Evolutionary conservation across 2,329 filamentous ascomycete species (phyloP), one percentile per base, ranked within the genome.

Genomic region (Cadophora malorum): DNA sequence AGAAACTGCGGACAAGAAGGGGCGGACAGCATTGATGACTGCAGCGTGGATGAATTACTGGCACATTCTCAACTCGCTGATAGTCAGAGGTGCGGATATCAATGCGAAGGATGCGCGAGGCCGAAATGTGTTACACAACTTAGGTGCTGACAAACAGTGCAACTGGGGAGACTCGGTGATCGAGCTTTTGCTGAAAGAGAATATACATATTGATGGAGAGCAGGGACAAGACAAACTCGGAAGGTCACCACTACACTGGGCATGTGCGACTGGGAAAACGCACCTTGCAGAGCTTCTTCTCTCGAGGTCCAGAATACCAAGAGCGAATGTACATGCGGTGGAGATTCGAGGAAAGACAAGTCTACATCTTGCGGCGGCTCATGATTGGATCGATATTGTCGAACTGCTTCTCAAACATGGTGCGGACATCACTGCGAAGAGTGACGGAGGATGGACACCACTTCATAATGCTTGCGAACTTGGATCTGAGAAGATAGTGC

Each of bases 21-120:
- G 71, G 2, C 65, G 73, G 45, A 76, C 70, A 9, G 69, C 71
- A 0, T 58, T 76, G n/a, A 75, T 74, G 72, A 73, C 69, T 19
- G 73, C 72, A 12, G 73, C 73, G n/a, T 74, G 73, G 74, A 69
- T 69, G 50, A 73, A 74, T 55, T 71, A 72, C 33, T 74, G 66
- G 67, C 70, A 75, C 63, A 70, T 74, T 16, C 66, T 74, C 16
- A 69, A 72, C 21, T 64, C 66, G 25, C 49, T 76, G 38, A 68
- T 76, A 12, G 63, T 65, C n/a, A 70, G 68, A 31, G 74, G 74
- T 1, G 73, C 73, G 0, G 66, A 76, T 58, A 53, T 73, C 12
- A 74, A 75, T 63, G 72, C 66, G 33, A 72, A 72, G 38, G 74
- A 75, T 38, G 33, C 61, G 4, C 41, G 65, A 56, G 69, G 68